Conservation (phyloP, 257 asterid species). For the Solanum medicagineum region DNA sequence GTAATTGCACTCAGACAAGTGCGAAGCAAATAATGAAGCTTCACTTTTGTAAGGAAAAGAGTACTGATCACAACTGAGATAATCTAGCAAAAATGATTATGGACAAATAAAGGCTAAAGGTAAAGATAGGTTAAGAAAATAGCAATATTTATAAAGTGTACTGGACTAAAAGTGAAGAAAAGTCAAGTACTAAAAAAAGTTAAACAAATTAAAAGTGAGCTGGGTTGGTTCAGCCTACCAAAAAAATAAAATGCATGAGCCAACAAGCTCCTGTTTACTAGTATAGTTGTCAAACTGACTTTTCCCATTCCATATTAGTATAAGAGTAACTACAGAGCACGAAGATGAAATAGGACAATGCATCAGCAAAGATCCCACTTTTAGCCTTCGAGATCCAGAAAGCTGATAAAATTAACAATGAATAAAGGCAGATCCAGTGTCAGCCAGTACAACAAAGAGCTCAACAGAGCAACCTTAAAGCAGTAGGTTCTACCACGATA, state of each 20-base stretch:
- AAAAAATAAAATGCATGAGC: neutral
- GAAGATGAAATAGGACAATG: neutral
- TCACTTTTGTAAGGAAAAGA: neutral
- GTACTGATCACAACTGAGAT: neutral
- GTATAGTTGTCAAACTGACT: neutral
- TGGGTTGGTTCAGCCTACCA: neutral
- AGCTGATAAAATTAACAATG: neutral
- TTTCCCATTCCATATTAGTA: neutral
- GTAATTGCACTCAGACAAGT: neutral
- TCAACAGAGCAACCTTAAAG: neutral
- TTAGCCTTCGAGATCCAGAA: conserved; percentile 4
- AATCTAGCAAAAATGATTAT: neutral
- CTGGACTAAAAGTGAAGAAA: neutral
- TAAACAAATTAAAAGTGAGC: neutral
- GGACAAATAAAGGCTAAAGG: neutral
- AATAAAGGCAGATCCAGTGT: conserved; percentile 12
- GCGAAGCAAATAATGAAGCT: neutral
- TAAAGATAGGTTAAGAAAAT: neutral
- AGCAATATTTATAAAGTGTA: neutral
- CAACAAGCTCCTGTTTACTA: neutral
- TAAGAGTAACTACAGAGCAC: neutral
- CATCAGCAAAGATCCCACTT: conserved; percentile 12
- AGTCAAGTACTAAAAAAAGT: neutral
- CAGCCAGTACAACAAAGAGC: conserved; percentile 9
- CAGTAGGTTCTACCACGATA: neutral